phyloP scores from a whole-genome alignment of 257 asterid species.

The Solanum dulcamara region DNA sequence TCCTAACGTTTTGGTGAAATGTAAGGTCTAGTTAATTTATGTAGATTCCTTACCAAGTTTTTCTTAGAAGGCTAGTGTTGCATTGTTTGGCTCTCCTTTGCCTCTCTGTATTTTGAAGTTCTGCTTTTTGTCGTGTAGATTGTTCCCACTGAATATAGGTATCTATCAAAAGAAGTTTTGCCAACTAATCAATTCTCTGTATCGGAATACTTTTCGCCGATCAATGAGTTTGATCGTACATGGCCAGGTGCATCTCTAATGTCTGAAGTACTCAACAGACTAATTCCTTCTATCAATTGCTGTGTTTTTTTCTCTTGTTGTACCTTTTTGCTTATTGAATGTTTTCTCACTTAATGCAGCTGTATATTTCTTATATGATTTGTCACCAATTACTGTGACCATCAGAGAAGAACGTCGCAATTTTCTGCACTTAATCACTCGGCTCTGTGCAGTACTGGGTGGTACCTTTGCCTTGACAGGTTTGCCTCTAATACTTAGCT shows the following conservation, averaged over 20 bases:
- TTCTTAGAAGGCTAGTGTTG: background rate
- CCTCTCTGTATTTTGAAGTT: background rate
- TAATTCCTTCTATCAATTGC: background rate
- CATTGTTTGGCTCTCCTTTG: background rate
- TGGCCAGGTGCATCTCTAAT: constrained; percentile 75
- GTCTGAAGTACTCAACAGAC: background rate
- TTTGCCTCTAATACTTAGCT: constrained; percentile 9
- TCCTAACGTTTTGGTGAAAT: background rate
- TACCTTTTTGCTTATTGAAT: background rate
- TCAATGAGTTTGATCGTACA: constrained; percentile 50
- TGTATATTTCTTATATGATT: constrained; percentile 85
- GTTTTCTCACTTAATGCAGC: constrained; percentile 34
- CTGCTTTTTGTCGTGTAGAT: constrained; percentile 35
- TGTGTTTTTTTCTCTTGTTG: background rate
- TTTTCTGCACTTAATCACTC: constrained; percentile 95
- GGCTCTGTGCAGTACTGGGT: constrained; percentile 94
- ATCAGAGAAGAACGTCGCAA: constrained; percentile 95
- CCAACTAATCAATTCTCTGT: constrained; percentile 96
- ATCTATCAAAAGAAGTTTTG: constrained; percentile 69
- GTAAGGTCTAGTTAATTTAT: background rate
- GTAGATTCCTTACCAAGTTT: background rate
- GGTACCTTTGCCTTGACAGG: constrained; percentile 99
- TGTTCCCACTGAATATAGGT: constrained; percentile 92
- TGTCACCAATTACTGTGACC: constrained; percentile 96
- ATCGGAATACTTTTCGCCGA: constrained; percentile 86